These are phyloP conservation scores for Turnera subulata DNA, from an alignment of 345 rosid species.

Conservation along the genomic window DNA sequence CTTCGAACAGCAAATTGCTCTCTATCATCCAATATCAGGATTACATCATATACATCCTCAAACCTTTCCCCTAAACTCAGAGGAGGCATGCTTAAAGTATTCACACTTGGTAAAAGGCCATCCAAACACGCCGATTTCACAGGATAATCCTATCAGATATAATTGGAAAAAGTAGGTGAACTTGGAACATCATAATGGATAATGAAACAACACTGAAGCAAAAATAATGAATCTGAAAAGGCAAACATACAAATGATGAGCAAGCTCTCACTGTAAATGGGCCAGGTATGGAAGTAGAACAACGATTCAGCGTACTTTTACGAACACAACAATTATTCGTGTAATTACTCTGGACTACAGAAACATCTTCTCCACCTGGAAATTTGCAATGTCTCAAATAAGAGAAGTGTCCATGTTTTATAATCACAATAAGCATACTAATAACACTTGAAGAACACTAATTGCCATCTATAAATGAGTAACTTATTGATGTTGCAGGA, in stretches of 20 bases:
- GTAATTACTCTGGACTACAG: constrained; percentile 27
- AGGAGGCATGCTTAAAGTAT: constrained; percentile 55
- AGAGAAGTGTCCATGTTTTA: constrained; percentile 4
- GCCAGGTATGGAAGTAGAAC: constrained; percentile 27
- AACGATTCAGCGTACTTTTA: constrained; percentile 16
- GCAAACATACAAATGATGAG: constrained; percentile 64
- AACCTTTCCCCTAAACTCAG: constrained; percentile 67
- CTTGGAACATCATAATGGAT: neutral
- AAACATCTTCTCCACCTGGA: constrained; percentile 47
- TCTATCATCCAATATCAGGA: constrained; percentile 74
- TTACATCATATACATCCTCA: constrained; percentile 69
- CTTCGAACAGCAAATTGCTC: constrained; percentile 72
- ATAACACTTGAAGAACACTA: constrained; percentile 2
- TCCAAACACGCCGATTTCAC: constrained; percentile 28
- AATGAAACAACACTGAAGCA: neutral
- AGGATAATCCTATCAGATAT: constrained; percentile 21
- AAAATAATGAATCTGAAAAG: constrained; percentile 6
- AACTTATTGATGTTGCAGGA: constrained; percentile 14
- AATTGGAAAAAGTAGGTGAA: constrained; percentile 4
- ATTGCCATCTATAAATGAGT: constrained; percentile 17
- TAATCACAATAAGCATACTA: constrained; percentile 2
- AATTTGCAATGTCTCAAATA: constrained; percentile 16
- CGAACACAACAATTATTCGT: constrained; percentile 29
- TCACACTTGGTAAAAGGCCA: constrained; percentile 29
- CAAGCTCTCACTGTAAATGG: constrained; percentile 49